These are phyloP conservation scores for Agaricus subrufescens DNA, from an alignment of 768 basidiomycete genomes.

Conservation along the genomic window DNA sequence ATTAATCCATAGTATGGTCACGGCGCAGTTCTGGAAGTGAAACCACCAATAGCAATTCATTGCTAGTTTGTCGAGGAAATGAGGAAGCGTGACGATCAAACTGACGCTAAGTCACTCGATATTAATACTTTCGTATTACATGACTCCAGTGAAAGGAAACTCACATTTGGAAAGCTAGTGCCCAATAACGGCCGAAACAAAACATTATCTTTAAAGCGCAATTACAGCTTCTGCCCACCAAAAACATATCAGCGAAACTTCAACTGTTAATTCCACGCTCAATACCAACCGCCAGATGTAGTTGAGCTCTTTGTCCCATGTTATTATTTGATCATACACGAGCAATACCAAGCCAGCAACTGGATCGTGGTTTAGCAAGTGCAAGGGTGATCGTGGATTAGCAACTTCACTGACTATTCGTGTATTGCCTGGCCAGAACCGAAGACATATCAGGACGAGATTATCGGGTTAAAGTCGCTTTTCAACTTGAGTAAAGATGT, in stretches of 20 bases:
- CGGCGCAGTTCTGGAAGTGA: neutral
- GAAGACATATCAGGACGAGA: neutral
- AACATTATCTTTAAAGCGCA: neutral
- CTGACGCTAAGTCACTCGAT: neutral
- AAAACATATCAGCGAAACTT: too few relatives aligned
- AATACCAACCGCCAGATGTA: neutral
- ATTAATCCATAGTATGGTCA: neutral
- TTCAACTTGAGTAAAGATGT: too few relatives aligned
- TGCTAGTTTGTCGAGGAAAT: neutral
- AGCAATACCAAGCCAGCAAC: neutral
- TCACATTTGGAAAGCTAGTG: neutral
- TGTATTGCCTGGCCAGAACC: neutral
- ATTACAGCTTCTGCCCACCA: neutral
- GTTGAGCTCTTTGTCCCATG: slow-evolving; percentile 2
- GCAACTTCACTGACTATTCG: neutral
- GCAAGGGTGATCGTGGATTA: neutral
- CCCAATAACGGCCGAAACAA: neutral
- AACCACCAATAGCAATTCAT: neutral
- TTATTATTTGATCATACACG: neutral
- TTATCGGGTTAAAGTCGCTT: neutral
- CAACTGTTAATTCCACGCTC: neutral
- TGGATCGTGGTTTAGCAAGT: neutral
- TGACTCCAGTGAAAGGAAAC: neutral
- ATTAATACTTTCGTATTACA: too few relatives aligned
- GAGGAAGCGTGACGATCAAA: neutral